phyloP scores from a whole-genome alignment of 78 protist species.

The Acrasis kona region DNA sequence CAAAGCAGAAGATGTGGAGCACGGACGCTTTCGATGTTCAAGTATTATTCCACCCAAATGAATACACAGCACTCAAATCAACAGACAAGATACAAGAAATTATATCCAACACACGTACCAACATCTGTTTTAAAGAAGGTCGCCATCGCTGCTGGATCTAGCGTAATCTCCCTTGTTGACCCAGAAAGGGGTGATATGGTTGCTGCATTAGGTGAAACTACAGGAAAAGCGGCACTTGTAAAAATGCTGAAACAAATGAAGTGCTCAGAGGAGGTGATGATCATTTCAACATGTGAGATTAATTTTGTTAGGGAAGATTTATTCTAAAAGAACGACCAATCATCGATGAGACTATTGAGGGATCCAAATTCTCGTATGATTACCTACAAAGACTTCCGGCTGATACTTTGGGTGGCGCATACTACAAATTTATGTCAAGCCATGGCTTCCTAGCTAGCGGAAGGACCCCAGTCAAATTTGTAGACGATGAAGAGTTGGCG shows the following conservation, averaged over 20 bases:
- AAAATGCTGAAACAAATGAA: not conserved
- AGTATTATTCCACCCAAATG: too few species aligned
- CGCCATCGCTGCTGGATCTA: not conserved
- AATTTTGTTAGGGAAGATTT: not conserved
- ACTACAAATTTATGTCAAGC: constrained; percentile 19
- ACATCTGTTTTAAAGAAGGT: not conserved
- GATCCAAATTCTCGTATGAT: not conserved
- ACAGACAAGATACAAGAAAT: too few species aligned
- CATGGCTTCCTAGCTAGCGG: constrained; percentile 43
- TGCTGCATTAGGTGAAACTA: constrained; percentile 15
- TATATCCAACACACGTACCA: not conserved
- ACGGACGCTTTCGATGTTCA: too few species aligned
- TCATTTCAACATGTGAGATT: not conserved
- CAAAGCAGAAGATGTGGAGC: too few species aligned
- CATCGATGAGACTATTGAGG: not conserved
- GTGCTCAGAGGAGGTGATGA: not conserved
- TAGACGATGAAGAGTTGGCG: constrained; percentile 63
- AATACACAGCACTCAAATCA: too few species aligned
- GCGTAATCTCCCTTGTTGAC: not conserved
- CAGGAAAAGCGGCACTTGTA: not conserved
- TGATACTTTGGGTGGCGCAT: constrained; percentile 48
- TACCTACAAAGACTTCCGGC: constrained; percentile 25
- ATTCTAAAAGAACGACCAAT: not conserved
- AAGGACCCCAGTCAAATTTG: constrained; percentile 39
- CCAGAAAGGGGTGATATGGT: not conserved